Conservation (phyloP, 75 land plant genomes). For the Gnetum montanum region DNA sequence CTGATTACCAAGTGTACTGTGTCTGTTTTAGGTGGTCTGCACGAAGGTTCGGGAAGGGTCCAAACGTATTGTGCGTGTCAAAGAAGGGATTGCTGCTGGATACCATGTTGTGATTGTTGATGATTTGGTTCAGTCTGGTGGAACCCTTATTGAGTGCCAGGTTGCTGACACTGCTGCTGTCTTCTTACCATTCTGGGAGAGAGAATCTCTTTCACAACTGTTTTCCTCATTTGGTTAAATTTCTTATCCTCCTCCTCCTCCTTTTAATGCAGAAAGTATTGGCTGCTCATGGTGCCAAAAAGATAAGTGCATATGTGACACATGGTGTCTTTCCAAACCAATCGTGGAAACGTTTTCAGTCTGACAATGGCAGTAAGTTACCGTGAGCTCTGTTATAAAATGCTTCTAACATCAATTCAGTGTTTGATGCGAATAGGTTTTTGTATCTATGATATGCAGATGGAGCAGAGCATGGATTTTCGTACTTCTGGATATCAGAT, state of each 20-base stretch:
- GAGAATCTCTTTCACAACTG: not conserved
- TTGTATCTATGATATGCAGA: constrained; percentile 15
- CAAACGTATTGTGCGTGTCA: constrained; percentile 72
- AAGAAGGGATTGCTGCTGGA: constrained; percentile 75
- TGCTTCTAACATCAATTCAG: not conserved
- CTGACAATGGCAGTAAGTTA: constrained; percentile 31
- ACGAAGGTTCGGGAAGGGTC: constrained; percentile 82
- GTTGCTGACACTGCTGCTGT: constrained; percentile 29
- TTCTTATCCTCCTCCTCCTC: too few species aligned
- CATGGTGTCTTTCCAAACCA: constrained; percentile 76
- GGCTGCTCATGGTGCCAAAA: constrained; percentile 76
- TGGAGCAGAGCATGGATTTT: constrained; percentile 33
- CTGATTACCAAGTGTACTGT: too few species aligned
- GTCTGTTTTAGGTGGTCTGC: constrained; percentile 67
- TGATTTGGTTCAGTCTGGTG: constrained; percentile 88
- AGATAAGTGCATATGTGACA: constrained; percentile 85
- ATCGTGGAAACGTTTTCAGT: constrained; percentile 64
- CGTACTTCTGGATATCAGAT: constrained; percentile 91
- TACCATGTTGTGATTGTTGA: constrained; percentile 89
- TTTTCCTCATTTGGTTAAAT: not conserved
- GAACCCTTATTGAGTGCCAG: constrained; percentile 87
- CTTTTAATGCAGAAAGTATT: constrained; percentile 58
- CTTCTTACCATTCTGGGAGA: not conserved
- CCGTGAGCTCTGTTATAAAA: too few species aligned
- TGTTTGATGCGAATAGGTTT: not conserved